Conservation (phyloP, 495 filamentous ascomycete species). For the Hypoxylon perforatum region DNA sequence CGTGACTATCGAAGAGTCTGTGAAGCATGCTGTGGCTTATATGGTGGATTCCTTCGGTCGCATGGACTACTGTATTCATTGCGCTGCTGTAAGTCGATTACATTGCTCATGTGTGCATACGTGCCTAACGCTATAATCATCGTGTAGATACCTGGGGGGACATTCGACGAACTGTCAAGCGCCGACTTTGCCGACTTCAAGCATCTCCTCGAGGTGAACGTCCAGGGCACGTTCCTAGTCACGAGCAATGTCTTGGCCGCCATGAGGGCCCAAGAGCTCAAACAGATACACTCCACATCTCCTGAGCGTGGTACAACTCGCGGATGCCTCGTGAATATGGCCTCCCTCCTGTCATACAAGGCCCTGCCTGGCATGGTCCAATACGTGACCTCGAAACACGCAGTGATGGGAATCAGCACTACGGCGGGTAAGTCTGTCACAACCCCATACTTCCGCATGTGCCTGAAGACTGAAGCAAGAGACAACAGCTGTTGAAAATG, state of each 20-base stretch:
- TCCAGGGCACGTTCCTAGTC: constrained; percentile 29
- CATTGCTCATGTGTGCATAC: no score
- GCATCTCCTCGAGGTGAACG: background rate
- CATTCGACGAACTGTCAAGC: background rate
- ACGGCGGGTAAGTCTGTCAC: constrained; percentile 47
- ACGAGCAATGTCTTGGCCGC: background rate
- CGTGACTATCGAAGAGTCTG: constrained; percentile 44
- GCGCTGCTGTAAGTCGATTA: constrained; percentile 47
- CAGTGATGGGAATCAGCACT: constrained; percentile 59
- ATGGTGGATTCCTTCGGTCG: constrained; percentile 45
- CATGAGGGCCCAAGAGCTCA: constrained; percentile 24
- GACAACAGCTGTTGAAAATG: constrained; percentile 48
- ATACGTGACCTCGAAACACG: constrained; percentile 63
- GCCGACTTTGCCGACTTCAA: constrained; percentile 14
- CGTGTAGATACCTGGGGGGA: background rate
- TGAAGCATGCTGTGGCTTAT: constrained; percentile 44
- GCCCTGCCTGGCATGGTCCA: constrained; percentile 37
- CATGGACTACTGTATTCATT: constrained; percentile 52
- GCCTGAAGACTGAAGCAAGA: background rate
- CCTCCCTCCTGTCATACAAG: constrained; percentile 42
- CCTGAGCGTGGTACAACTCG: constrained; percentile 29
- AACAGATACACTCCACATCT: background rate
- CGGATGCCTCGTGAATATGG: constrained; percentile 62
- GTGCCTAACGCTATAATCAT: background rate
- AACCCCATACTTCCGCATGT: background rate